phyloP scores from a whole-genome alignment of 306 rosid genomes.

The Prunus padus region DNA sequence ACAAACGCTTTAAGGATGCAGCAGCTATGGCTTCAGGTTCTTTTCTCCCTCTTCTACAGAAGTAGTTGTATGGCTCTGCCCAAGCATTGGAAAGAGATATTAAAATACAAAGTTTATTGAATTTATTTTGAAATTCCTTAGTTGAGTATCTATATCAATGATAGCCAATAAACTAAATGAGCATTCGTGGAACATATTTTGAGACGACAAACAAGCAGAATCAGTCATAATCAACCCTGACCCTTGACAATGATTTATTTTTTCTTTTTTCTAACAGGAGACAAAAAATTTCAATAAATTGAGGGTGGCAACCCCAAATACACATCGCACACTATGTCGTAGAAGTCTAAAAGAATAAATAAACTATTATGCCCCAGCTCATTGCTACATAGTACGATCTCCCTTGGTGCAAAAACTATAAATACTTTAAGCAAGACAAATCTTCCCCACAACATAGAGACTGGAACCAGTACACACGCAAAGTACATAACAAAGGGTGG shows the following conservation, averaged over 20 bases:
- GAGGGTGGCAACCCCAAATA: neutral
- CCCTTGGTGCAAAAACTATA: neutral
- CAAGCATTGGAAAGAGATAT: slow-evolving; percentile 23
- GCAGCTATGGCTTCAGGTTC: slow-evolving; percentile 99
- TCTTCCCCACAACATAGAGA: neutral
- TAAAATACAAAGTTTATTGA: slow-evolving; percentile 13
- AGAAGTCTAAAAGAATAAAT: neutral
- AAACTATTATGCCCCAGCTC: neutral
- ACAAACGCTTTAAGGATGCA: slow-evolving; percentile 85
- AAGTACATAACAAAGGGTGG: neutral
- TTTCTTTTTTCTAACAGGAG: no score
- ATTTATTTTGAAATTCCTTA: neutral
- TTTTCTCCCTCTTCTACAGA: slow-evolving; percentile 92
- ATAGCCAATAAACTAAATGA: neutral
- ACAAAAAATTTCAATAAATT: neutral
- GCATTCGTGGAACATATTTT: neutral
- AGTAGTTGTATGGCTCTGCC: slow-evolving; percentile 88
- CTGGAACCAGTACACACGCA: neutral
- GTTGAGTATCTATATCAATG: neutral
- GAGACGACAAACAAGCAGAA: no score
- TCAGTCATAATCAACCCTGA: no score
- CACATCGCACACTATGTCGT: neutral
- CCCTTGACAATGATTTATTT: no score
- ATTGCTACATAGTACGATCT: neutral
- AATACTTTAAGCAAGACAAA: neutral